Percentiles rank a stretch among this genome's conserved stretches.
phyloP scores from a whole-genome alignment of 1,139 yeast genomes.

The Candida tetrigidarum region DNA sequence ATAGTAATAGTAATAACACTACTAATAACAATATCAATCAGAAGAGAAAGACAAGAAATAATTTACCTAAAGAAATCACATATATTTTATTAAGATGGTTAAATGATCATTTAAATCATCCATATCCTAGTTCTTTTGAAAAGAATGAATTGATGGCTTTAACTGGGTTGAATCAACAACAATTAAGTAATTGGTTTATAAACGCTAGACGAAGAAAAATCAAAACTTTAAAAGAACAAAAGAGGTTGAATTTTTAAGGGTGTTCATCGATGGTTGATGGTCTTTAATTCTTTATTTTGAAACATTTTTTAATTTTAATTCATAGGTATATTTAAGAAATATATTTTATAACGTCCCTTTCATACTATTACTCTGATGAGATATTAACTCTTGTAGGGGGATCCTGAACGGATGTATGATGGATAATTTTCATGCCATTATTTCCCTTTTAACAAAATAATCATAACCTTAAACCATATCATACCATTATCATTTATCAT shows the following conservation, averaged over 20 bases:
- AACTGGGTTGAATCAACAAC: slow-evolving; percentile 91
- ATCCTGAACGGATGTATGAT: too few species aligned
- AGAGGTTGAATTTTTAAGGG: slow-evolving; percentile 27
- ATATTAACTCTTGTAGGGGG: too few species aligned
- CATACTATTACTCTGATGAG: neutral
- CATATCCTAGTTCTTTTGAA: slow-evolving; percentile 92
- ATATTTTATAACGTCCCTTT: neutral
- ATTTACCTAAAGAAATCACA: slow-evolving; percentile 89
- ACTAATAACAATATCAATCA: neutral
- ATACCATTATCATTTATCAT: too few species aligned
- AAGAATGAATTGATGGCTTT: slow-evolving; percentile 76
- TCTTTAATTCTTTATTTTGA: neutral
- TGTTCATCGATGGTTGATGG: neutral
- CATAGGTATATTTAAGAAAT: neutral
- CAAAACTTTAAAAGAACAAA: slow-evolving; percentile 48
- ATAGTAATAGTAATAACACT: slow-evolving; percentile 1
- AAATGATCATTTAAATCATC: slow-evolving; percentile 82
- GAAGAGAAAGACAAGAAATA: slow-evolving; percentile 62
- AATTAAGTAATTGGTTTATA: slow-evolving; percentile 94
- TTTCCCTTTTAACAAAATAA: too few species aligned
- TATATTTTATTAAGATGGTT: slow-evolving; percentile 83
- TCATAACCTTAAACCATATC: too few species aligned
- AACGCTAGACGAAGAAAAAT: slow-evolving; percentile 91
- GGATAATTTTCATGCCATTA: too few species aligned
- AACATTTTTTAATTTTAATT: slow-evolving; percentile 1